Conservation (phyloP, 2,329 filamentous ascomycete genomes). For the Aspergillus novoparasiticus region DNA sequence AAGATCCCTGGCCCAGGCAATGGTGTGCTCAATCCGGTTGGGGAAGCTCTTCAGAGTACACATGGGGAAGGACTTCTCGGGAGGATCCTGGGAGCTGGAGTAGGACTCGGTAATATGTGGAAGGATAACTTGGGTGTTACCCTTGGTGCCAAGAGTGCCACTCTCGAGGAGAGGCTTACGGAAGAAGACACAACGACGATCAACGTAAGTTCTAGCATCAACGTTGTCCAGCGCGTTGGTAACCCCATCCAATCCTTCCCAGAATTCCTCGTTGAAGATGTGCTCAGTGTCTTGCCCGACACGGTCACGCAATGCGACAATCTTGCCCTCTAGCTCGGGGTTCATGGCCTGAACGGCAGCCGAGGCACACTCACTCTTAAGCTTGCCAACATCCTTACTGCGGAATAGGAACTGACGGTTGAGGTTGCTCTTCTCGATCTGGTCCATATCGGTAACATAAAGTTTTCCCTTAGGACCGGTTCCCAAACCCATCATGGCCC, state of each 20-base stretch:
- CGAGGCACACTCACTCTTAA: conserved; percentile 95
- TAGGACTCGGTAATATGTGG: conserved; percentile 94
- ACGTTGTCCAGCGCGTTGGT: conserved; percentile 98
- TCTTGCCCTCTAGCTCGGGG: conserved; percentile 84
- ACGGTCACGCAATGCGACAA: conserved; percentile 81
- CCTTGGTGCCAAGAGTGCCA: conserved; percentile 97
- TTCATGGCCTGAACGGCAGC: conserved; percentile 94
- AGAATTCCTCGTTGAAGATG: conserved; percentile 92
- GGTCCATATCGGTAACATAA: conserved; percentile 94
- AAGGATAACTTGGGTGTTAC: conserved; percentile 94
- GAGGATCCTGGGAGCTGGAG: conserved; percentile 93
- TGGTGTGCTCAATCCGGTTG: conserved; percentile 97
- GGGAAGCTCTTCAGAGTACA: conserved; percentile 97
- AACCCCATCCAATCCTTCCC: conserved; percentile 82
- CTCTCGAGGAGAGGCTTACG: conserved; percentile 94
- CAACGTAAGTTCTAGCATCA: conserved; percentile 93
- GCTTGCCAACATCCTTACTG: conserved; percentile 85
- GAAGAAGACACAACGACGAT: conserved; percentile 97
- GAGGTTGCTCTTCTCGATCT: conserved; percentile 97
- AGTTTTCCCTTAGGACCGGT: conserved; percentile 88
- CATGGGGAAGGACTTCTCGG: conserved; percentile 99
- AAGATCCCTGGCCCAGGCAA: conserved; percentile 94
- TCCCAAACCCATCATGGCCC: conserved; percentile 96
- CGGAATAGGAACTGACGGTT: conserved; percentile 98
- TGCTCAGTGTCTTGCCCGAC: conserved; percentile 91